These are phyloP conservation scores for Globisporangium megalacanthum DNA, from an alignment of 352 stramenopile genomes.

Conservation along the genomic window DNA sequence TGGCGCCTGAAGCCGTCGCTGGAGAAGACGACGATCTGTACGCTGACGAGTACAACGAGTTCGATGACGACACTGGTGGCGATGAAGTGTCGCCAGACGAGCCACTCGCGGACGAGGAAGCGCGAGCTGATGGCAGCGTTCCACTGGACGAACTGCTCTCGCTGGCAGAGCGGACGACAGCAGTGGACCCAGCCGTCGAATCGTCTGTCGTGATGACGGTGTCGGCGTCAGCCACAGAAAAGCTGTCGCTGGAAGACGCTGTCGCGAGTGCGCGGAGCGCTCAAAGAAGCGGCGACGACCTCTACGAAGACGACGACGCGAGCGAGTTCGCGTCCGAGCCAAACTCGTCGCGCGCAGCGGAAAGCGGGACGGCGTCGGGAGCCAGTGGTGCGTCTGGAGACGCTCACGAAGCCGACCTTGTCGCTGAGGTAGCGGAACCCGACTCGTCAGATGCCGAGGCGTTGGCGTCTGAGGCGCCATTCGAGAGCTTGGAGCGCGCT, in stretches of 20 bases:
- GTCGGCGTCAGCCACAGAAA: not conserved
- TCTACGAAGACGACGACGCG: constrained; percentile 29
- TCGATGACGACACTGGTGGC: constrained; percentile 37
- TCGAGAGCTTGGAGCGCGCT: no score
- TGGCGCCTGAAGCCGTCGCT: constrained; percentile 1
- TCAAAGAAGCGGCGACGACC: constrained; percentile 30
- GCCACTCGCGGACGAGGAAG: not conserved
- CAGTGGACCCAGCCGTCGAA: not conserved
- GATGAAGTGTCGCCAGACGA: constrained; percentile 23
- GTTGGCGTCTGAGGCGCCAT: no score
- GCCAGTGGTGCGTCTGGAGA: not conserved
- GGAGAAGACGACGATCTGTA: constrained; percentile 45
- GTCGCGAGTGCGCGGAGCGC: constrained; percentile 6
- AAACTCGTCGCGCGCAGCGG: constrained; percentile 6
- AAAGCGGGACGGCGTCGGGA: not conserved
- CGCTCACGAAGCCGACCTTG: not conserved
- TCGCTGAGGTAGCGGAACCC: not conserved
- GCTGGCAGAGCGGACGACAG: constrained; percentile 4
- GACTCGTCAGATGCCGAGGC: no score
- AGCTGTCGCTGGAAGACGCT: not conserved
- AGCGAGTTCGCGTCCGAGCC: constrained; percentile 26
- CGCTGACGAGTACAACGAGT: constrained; percentile 48
- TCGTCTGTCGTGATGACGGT: constrained; percentile 1
- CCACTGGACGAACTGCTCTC: constrained; percentile 11
- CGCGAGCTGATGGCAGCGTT: not conserved